phyloP scores from a whole-genome alignment of 768 basidiomycete genomes.

The Collybia nuda region DNA sequence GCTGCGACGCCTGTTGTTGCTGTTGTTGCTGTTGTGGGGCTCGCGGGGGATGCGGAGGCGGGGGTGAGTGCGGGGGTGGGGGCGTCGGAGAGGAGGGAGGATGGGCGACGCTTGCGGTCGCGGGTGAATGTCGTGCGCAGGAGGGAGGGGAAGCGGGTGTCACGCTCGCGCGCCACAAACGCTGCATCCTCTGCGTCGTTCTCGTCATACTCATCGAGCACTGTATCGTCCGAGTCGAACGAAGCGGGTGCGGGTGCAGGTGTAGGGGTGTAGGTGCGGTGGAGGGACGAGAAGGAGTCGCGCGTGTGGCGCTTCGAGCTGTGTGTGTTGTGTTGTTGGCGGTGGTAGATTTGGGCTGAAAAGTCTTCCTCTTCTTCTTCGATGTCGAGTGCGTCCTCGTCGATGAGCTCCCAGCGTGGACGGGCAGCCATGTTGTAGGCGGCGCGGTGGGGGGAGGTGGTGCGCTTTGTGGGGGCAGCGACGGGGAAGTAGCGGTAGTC shows the following conservation, averaged over 20 bases:
- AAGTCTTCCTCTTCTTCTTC: constrained; percentile 20
- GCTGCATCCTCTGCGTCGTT: constrained; percentile 12
- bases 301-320: constrained; percentile 1
- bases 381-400: constrained; percentile 21
- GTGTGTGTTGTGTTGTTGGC: constrained; percentile 1
- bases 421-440: constrained; percentile 14
- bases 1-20: too few species aligned
- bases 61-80: constrained; percentile 7
- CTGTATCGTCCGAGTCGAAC: constrained; percentile 23
- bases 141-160: neutral
- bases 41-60: constrained; percentile 3
- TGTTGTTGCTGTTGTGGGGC: too few species aligned
- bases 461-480: constrained; percentile 6
- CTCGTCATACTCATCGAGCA: constrained; percentile 28
- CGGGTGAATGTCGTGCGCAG: neutral
- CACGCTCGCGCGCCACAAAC: neutral
- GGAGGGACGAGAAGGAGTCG: constrained; percentile 15
- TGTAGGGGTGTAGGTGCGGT: constrained; percentile 9
- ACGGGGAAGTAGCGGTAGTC: constrained; percentile 66
- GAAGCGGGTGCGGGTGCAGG: constrained; percentile 21
- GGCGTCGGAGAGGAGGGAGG: constrained; percentile 1
- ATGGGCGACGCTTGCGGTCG: constrained; percentile 1
- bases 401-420: constrained; percentile 32
- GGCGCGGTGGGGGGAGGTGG: constrained; percentile 14
- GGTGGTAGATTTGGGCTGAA: neutral